A percentile compares a stretch with the other conserved stretches of the same genome.
These are phyloP conservation scores for Monosporascus sp. DNA, from an alignment of 2,329 filamentous ascomycete species.

Conservation along the genomic window DNA sequence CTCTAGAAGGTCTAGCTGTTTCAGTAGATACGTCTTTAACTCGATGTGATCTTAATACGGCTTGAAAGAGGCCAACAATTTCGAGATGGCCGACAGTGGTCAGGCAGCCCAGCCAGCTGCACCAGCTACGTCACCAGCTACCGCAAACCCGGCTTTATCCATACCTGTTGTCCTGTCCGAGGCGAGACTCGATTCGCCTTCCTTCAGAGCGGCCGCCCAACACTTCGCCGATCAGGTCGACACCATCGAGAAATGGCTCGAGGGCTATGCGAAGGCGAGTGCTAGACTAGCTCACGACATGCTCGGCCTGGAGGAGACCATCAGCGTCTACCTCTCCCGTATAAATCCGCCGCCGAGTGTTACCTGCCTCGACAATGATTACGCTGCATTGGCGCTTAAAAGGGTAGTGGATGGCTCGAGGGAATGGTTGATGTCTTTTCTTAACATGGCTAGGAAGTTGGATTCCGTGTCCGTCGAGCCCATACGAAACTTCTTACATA, in stretches of 20 bases:
- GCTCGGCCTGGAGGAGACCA: slow-evolving; percentile 68
- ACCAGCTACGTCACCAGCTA: slow-evolving; percentile 6
- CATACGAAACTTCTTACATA: slow-evolving; percentile 69
- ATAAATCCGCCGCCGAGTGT: slow-evolving; percentile 68
- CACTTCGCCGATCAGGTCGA: slow-evolving; percentile 94
- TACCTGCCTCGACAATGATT: slow-evolving; percentile 90
- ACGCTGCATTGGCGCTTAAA: slow-evolving; percentile 81
- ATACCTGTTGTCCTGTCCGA: slow-evolving; percentile 85
- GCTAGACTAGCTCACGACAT: slow-evolving; percentile 57
- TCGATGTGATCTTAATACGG: slow-evolving; percentile 10
- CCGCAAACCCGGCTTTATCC: slow-evolving; percentile 31
- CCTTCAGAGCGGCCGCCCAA: slow-evolving; percentile 79
- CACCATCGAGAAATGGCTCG: slow-evolving; percentile 87
- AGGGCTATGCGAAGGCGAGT: slow-evolving; percentile 48
- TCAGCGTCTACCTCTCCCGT: slow-evolving; percentile 71
- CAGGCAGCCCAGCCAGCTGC: slow-evolving; percentile 15
- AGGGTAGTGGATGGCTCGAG: slow-evolving; percentile 78
- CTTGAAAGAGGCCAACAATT: background rate
- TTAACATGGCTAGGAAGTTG: slow-evolving; percentile 70
- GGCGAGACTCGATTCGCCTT: slow-evolving; percentile 92
- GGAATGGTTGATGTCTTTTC: slow-evolving; percentile 78
- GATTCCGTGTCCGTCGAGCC: slow-evolving; percentile 77
- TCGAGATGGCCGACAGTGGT: slow-evolving; percentile 21
- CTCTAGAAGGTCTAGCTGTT: background rate
- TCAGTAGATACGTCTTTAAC: background rate